phyloP scores from a whole-genome alignment of 1,139 yeast species.

The Yamadazyma membranifaciens region DNA sequence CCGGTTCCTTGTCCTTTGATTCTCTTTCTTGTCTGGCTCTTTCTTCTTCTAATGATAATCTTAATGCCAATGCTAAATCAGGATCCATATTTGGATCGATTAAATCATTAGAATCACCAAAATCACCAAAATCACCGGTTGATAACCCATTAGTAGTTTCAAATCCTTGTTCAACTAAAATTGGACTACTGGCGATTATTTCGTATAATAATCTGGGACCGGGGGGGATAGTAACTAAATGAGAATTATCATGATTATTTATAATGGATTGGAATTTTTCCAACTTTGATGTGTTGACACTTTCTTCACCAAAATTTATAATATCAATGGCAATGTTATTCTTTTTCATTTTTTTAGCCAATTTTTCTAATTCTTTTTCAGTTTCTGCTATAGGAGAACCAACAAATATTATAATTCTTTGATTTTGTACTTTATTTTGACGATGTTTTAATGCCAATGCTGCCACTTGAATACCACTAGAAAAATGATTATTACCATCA shows the following conservation, averaged over 20 bases:
- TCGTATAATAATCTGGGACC: slow-evolving; percentile 82
- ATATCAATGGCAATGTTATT: slow-evolving; percentile 89
- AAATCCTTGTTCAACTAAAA: slow-evolving; percentile 58
- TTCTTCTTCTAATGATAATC: slow-evolving; percentile 82
- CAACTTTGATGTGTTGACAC: slow-evolving; percentile 70
- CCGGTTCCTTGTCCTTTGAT: slow-evolving; percentile 31
- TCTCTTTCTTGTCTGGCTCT: slow-evolving; percentile 72
- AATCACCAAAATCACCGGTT: slow-evolving; percentile 42
- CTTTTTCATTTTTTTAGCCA: slow-evolving; percentile 93
- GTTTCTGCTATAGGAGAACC: slow-evolving; percentile 81
- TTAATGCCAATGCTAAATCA: slow-evolving; percentile 90
- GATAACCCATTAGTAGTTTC: slow-evolving; percentile 22
- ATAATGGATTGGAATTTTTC: slow-evolving; percentile 79
- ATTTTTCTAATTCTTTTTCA: slow-evolving; percentile 70
- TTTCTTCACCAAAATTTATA: slow-evolving; percentile 89
- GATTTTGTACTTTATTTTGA: slow-evolving; percentile 89
- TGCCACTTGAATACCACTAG: slow-evolving; percentile 94
- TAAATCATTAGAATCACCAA: slow-evolving; percentile 52
- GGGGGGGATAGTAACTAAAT: slow-evolving; percentile 83
- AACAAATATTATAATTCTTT: slow-evolving; percentile 85
- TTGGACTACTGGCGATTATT: slow-evolving; percentile 66
- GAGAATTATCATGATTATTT: slow-evolving; percentile 74
- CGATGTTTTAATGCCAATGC: slow-evolving; percentile 95
- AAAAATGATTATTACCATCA: slow-evolving; percentile 64
- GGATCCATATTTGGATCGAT: slow-evolving; percentile 95